Conservation (phyloP, 2,329 filamentous ascomycete genomes). For the Cladosporium sp. region DNA sequence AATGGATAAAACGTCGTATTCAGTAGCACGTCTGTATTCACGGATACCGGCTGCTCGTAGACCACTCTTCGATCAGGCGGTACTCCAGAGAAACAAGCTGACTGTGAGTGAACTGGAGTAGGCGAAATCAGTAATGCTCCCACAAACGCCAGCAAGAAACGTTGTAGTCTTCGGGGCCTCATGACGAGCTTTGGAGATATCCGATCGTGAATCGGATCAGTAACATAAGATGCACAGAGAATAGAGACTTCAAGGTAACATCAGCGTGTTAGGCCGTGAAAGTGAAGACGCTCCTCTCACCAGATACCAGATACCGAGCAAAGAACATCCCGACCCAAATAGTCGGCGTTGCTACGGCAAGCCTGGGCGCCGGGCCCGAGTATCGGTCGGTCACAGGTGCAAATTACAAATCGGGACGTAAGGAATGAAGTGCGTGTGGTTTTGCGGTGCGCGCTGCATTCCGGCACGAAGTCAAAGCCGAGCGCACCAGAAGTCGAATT, state of each 20-base stretch:
- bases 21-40: constrained; percentile 22
- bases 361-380: background rate
- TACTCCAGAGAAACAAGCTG: background rate
- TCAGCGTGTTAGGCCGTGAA: too few species aligned
- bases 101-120: background rate
- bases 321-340: background rate
- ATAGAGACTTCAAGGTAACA: too few species aligned
- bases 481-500: too few species aligned
- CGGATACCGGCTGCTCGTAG: constrained; percentile 24
- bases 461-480: background rate
- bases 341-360: constrained; percentile 6
- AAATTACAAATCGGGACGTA: background rate
- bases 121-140: background rate
- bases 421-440: background rate
- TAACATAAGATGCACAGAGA: background rate
- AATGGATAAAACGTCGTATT: constrained; percentile 27
- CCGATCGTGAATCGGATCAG: background rate
- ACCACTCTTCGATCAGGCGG: constrained; percentile 8
- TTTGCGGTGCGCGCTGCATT: background rate
- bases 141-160: background rate
- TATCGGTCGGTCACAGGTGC: background rate
- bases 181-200: background rate
- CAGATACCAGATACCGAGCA: too few species aligned
- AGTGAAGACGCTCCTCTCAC: too few species aligned
- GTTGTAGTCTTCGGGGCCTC: background rate